A percentile compares a stretch with the other conserved stretches of the same genome.
phyloP scores from a whole-genome alignment of 2,329 filamentous ascomycete species.

The Colletotrichum caudatum region DNA sequence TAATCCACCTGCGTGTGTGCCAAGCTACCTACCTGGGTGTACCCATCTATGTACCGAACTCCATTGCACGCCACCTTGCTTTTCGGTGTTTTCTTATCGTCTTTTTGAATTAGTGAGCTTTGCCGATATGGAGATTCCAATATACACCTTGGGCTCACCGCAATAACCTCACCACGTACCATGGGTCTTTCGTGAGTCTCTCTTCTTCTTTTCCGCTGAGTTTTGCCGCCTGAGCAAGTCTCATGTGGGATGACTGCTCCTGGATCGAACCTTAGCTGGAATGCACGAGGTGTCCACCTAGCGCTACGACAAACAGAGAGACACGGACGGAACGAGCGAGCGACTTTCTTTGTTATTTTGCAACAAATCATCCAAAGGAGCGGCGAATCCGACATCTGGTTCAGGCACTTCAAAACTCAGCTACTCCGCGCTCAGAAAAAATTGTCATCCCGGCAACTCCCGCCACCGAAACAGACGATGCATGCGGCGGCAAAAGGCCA shows the following conservation, averaged over 20 bases:
- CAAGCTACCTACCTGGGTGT: not conserved
- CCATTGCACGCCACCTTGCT: constrained; percentile 9
- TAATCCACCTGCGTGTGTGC: not conserved
- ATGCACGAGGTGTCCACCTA: not conserved
- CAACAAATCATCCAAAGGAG: constrained; percentile 29
- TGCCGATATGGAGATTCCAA: constrained; percentile 23
- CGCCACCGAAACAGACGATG: constrained; percentile 21
- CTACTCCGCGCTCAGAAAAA: not conserved
- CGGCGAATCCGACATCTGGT: constrained; percentile 24
- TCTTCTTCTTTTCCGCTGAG: not conserved
- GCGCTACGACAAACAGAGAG: constrained; percentile 17
- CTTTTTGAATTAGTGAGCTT: constrained; percentile 39
- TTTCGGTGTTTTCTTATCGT: constrained; percentile 32
- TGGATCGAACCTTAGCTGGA: not conserved
- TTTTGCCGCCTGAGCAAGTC: not conserved
- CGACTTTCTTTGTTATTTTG: constrained; percentile 31
- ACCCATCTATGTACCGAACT: not conserved
- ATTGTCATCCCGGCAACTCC: constrained; percentile 18
- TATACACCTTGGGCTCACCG: constrained; percentile 25
- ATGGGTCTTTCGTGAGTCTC: not conserved
- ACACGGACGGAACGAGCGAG: constrained; percentile 23
- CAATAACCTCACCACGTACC: constrained; percentile 11
- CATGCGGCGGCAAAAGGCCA: constrained; percentile 35
- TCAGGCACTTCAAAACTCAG: not conserved
- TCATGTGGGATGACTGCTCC: too few relatives aligned